Evolutionary conservation across 1,139 yeast species (phyloP).

Genomic region (Yamadazyma sp.): DNA sequence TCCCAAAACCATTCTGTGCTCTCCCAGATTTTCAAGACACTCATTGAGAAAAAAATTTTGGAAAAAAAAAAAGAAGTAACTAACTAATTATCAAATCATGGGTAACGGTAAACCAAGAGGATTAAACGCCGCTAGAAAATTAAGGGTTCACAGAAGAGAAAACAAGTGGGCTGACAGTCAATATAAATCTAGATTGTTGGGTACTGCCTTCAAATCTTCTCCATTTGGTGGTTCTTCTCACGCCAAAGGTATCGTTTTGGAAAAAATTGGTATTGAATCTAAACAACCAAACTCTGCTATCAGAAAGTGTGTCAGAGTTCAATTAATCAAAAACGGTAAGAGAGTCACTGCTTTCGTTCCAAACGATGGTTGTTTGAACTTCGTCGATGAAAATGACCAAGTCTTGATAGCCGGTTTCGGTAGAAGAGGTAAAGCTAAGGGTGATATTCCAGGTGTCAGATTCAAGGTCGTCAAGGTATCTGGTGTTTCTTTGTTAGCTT

Average conservation of each 20-base stretch:
- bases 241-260: constrained; percentile 99
- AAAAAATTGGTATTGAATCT: constrained; percentile 99
- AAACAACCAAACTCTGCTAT: constrained; percentile 99
- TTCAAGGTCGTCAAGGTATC: constrained; percentile 99
- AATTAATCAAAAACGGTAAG: constrained; percentile 99
- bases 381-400: constrained; percentile 99
- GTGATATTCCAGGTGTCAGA: constrained; percentile 99
- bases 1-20: constrained; percentile 5
- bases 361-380: constrained; percentile 99
- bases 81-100: constrained; percentile 45
- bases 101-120: constrained; percentile 98
- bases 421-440: constrained; percentile 99
- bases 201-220: constrained; percentile 99
- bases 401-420: constrained; percentile 99
- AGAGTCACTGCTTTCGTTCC: constrained; percentile 99
- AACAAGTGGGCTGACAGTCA: constrained; percentile 99
- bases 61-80: constrained; percentile 5
- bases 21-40: constrained; percentile 6
- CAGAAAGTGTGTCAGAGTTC: constrained; percentile 99
- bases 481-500: constrained; percentile 99
- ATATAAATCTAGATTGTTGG: constrained; percentile 98
- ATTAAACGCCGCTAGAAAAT: constrained; percentile 99
- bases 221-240: constrained; percentile 99
- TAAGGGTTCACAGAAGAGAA: constrained; percentile 99
- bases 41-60: constrained; percentile 8